phyloP scores from a whole-genome alignment of 352 stramenopile genomes.

The Globisporangium parvum region DNA sequence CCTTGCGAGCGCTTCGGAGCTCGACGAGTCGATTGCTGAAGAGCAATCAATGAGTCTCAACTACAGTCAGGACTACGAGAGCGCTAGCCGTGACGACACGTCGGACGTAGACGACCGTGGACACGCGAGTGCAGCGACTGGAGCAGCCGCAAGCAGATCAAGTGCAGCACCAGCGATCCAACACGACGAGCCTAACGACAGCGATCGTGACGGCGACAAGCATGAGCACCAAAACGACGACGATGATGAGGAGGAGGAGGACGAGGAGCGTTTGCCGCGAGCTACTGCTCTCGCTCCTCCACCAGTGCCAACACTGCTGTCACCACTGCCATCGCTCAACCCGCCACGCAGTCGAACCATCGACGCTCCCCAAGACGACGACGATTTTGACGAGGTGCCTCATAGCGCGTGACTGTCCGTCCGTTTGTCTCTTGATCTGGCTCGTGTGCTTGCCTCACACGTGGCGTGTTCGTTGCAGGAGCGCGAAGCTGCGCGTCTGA shows the following conservation, averaged over 20 bases:
- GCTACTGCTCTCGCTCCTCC: constrained; percentile 13
- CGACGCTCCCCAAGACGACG: constrained; percentile 21
- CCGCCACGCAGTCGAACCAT: neutral
- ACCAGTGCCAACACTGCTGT: constrained; percentile 20
- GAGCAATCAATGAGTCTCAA: constrained; percentile 19
- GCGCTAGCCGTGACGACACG: constrained; percentile 22
- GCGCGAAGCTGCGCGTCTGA: constrained; percentile 46
- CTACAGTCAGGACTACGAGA: constrained; percentile 23
- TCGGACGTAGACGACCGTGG: neutral
- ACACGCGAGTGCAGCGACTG: neutral
- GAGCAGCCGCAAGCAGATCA: neutral
- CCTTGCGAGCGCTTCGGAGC: constrained; percentile 44
- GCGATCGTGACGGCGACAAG: constrained; percentile 13
- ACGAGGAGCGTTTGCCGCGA: constrained; percentile 13
- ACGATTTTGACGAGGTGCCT: constrained; percentile 54
- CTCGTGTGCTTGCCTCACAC: neutral
- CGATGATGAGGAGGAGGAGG: constrained; percentile 17
- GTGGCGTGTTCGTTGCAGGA: constrained; percentile 19
- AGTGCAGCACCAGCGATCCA: neutral
- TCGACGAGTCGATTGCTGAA: constrained; percentile 44
- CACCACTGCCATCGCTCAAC: constrained; percentile 18
- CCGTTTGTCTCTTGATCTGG: neutral
- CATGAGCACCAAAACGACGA: neutral
- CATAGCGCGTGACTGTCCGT: neutral
- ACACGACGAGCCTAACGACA: constrained; percentile 6